Percentiles rank a stretch among this genome's conserved stretches.
Conservation (phyloP, 129 eudicot genomes). For the Erigeron canadensis region DNA sequence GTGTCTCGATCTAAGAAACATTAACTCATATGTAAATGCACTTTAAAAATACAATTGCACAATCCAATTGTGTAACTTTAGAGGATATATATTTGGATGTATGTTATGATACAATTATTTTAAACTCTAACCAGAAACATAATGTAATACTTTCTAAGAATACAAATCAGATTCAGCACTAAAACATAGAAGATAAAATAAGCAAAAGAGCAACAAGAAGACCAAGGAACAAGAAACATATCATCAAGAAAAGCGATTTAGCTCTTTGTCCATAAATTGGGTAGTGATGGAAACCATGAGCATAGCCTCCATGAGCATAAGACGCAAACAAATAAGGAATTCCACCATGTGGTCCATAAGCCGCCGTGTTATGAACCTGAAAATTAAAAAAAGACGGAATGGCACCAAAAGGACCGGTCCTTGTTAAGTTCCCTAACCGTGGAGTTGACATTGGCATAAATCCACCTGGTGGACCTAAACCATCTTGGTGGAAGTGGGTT, state of each 20-base stretch:
- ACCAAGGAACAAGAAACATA: conserved; percentile 49
- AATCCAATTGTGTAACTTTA: no score
- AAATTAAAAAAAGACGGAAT: conserved; percentile 48
- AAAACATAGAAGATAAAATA: no score
- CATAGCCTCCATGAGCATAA: conserved; percentile 12
- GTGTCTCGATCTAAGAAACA: no score
- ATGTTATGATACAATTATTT: no score
- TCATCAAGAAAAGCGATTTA: conserved; percentile 33
- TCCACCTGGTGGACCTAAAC: conserved; percentile 23
- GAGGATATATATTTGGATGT: no score
- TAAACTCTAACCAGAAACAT: no score
- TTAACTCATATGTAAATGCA: no score
- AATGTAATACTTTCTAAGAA: no score
- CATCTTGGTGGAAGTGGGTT: conserved; percentile 45
- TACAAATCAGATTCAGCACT: no score
- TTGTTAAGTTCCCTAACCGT: conserved; percentile 35
- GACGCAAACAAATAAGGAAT: conserved; percentile 43
- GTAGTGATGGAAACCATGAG: conserved; percentile 52
- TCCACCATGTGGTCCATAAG: conserved; percentile 50
- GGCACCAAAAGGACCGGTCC: conserved; percentile 47
- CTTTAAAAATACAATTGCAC: no score
- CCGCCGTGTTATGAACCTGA: conserved; percentile 50
- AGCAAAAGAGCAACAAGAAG: conserved; percentile 33
- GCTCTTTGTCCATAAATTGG: conserved; percentile 42
- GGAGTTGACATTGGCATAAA: no score